These are phyloP conservation scores for Sutorius eximius DNA, from an alignment of 1,284 basidiomycete species.

Conservation along the genomic window DNA sequence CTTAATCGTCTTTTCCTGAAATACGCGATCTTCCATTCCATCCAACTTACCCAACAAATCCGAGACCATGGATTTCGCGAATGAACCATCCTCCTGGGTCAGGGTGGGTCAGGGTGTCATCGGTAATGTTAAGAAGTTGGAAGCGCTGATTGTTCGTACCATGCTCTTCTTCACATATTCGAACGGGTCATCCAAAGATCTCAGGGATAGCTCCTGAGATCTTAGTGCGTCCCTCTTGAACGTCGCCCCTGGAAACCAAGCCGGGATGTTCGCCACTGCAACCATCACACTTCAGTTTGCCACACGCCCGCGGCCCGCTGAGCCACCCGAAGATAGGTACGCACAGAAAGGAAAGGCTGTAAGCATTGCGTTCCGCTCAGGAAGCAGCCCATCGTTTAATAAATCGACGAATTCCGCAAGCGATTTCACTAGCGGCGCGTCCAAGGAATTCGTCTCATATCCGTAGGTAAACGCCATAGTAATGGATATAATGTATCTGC, in stretches of 20 bases:
- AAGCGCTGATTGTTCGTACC: constrained; percentile 17
- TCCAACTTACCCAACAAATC: constrained; percentile 26
- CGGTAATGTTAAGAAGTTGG: background rate
- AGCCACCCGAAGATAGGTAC: constrained; percentile 3
- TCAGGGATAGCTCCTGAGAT: constrained; percentile 30
- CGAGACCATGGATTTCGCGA: constrained; percentile 32
- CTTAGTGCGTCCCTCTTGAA: constrained; percentile 30
- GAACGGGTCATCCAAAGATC: constrained; percentile 27
- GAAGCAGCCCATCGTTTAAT: constrained; percentile 25
- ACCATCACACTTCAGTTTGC: constrained; percentile 5
- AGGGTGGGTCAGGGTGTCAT: constrained; percentile 9
- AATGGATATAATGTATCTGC: constrained; percentile 33
- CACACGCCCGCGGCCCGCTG: background rate
- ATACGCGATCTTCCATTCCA: constrained; percentile 9
- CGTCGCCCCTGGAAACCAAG: constrained; percentile 31
- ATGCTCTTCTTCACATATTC: constrained; percentile 29
- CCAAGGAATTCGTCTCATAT: constrained; percentile 28
- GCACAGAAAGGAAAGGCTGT: constrained; percentile 32
- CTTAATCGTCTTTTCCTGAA: constrained; percentile 28
- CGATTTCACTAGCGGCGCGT: constrained; percentile 30
- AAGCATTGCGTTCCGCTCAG: constrained; percentile 34
- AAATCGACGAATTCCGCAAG: constrained; percentile 24
- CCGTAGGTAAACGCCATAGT: constrained; percentile 35
- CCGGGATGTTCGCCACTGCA: constrained; percentile 27
- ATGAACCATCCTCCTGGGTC: constrained; percentile 28